Evolutionary conservation across 768 basidiomycete genomes (phyloP), one percentile per base, ranked within the genome.

Genomic region (Scleroderma citrinum): DNA sequence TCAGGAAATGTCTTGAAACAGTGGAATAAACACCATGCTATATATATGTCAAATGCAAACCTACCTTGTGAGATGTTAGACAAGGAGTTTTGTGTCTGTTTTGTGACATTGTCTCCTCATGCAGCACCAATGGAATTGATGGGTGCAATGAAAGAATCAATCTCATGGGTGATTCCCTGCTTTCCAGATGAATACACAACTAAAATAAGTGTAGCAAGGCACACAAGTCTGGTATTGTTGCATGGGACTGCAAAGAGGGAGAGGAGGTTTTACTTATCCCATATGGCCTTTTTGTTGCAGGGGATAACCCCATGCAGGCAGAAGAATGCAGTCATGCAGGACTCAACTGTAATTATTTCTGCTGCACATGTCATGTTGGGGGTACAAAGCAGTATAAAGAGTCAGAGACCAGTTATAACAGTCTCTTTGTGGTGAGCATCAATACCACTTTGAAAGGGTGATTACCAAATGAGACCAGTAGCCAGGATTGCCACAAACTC

Each of bases 21-120:
- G 34, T 76, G 67, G 65, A 76, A 75, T 52, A 72, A 74, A 43
- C 75, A 76, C 45, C 66, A 59, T 57, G 75, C 73, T 43, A 63
- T 69, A 0, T 75, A 73, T 42, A 55, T 71, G 20, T 65, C 58
- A 1, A 66, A 73, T 36, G 49, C 59, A 13, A 71, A 68, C 46
- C 56, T 75, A 0, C 73, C 70, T 0, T 57, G 61, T 10, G 44
- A 57, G 24, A 55, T 73, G 10, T 54, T 73, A 0, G 59, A 70
- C 2, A 68, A 29, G 6, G 40, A 42, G 3, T 42, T 24, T 14
- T 24, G 5, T 17, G 14, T 42, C 1, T 14, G 8, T 19, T 75
- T 75, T 49, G 48, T 70, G 2, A 72, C 68, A 5, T 71, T 71
- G 0, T 76, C 71, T 3, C 63, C 60, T 5, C 49, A 67, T 49